Percentiles rank a stretch among this genome's conserved stretches.
These are phyloP conservation scores for Botrytis galanthina DNA, from an alignment of 2,329 filamentous ascomycete species.

Conservation along the genomic window DNA sequence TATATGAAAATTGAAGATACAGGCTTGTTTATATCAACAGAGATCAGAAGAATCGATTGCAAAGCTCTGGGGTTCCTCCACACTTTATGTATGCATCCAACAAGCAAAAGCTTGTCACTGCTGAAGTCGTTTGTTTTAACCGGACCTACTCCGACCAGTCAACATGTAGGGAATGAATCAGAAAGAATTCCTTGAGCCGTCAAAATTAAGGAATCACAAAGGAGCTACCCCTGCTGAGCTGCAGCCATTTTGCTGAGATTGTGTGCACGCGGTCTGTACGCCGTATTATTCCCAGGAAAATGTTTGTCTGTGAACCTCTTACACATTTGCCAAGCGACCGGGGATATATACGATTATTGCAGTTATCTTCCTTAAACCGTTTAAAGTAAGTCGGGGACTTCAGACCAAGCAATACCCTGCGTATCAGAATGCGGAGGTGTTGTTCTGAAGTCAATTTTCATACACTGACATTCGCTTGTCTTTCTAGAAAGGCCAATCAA, in stretches of 20 bases:
- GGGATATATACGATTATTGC: slow-evolving; percentile 6
- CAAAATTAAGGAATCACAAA: slow-evolving; percentile 7
- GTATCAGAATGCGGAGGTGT: background rate
- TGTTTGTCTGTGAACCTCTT: background rate
- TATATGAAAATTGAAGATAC: slow-evolving; percentile 3
- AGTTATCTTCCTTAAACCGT: background rate
- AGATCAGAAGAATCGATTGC: background rate
- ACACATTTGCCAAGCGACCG: slow-evolving; percentile 1
- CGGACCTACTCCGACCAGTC: slow-evolving; percentile 16
- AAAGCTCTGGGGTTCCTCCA: background rate
- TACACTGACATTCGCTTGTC: background rate
- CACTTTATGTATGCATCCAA: slow-evolving; percentile 13
- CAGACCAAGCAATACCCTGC: slow-evolving; percentile 1
- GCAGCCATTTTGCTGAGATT: slow-evolving; percentile 1
- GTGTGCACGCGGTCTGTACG: slow-evolving; percentile 18
- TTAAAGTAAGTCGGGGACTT: slow-evolving; percentile 4
- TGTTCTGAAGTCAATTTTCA: background rate
- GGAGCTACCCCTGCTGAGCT: slow-evolving; percentile 3
- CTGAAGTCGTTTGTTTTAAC: background rate
- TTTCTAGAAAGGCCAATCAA: background rate
- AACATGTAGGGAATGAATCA: slow-evolving; percentile 4
- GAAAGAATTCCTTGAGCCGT: background rate
- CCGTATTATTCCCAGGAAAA: slow-evolving; percentile 10
- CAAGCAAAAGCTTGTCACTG: background rate
- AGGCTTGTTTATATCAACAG: slow-evolving; percentile 9